Percentiles rank a stretch among this genome's conserved stretches.
These are phyloP conservation scores for Neospermospora avenae DNA, from an alignment of 2,329 filamentous ascomycete genomes.

Conservation along the genomic window DNA sequence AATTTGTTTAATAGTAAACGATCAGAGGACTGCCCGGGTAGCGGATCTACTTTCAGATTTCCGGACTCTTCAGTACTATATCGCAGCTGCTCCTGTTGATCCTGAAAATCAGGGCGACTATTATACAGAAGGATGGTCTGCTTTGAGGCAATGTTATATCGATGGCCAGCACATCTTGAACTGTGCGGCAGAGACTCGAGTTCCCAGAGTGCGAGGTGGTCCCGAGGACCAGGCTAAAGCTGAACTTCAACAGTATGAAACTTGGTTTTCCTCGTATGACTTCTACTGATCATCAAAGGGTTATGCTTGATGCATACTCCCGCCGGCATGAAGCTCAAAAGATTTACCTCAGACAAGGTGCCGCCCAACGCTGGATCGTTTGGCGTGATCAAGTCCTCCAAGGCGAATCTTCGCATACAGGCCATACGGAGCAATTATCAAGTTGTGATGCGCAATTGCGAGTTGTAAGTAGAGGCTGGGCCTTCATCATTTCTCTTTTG, in stretches of 20 bases:
- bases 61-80: constrained; percentile 58
- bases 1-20: constrained; percentile 50
- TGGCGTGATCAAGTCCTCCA: constrained; percentile 52
- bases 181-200: constrained; percentile 58
- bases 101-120: constrained; percentile 55
- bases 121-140: constrained; percentile 61
- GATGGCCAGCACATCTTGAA: constrained; percentile 65
- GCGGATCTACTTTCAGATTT: constrained; percentile 62
- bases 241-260: constrained; percentile 55
- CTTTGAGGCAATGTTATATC: constrained; percentile 57
- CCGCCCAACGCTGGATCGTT: constrained; percentile 57
- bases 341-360: constrained; percentile 59
- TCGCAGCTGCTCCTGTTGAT: constrained; percentile 54
- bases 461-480: constrained; percentile 43
- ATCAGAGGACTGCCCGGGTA: constrained; percentile 56
- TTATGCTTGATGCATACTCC: constrained; percentile 57
- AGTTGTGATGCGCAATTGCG: constrained; percentile 56
- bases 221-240: constrained; percentile 59
- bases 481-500: neutral
- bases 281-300: constrained; percentile 37
- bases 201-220: constrained; percentile 51
- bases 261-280: neutral
- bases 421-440: constrained; percentile 47
- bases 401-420: constrained; percentile 46
- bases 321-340: constrained; percentile 62